Base-by-base conservation (phyloP, 2,329 filamentous ascomycete genomes). In the Beauveria australis region DNA sequence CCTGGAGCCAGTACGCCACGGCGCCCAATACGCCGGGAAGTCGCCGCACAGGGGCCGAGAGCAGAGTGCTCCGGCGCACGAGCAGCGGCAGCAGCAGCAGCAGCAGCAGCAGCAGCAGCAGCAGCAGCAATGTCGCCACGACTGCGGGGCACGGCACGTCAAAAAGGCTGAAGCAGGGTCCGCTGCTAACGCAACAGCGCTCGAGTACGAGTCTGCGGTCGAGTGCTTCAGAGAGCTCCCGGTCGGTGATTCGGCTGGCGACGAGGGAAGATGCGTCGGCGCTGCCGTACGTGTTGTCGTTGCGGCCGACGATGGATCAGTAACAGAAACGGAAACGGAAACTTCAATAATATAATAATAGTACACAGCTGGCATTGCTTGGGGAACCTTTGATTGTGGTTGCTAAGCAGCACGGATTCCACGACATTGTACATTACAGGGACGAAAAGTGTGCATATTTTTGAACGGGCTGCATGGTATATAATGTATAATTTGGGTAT, bases 1-100 rank as follows among this genome's bases (percentile, higher is more conserved):
- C 75, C 8, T 75, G 77, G 73, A 73, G 71, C 48, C 71, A 76
- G 24, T 83, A 78, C 64, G 73, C 76, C 57, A 83, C 81, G 7
- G 81, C 81, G 18, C 81, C 81, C 0, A 81, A 79, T n/a, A 83
- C 81, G 28, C 76, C 80, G 7, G 75, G 74, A 49, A 81, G 78
- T 61, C 75, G 72, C 12, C 70, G 66, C 18, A 71, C 73, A n/a
- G 51, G 33, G 8, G 73, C 66, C 6, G 60, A 67, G n/a, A 47
- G 19, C 19, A 53, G 74, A 19, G 76, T 76, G 22, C 72, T 72
- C 30, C 72, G 67, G 54, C 71, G 69, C 9, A 78, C 74, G 62
- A 66, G 67, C 49, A 71, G 69, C 60, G 22, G 22, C 22, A 22
- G 22, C 22, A 22, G 22, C 22, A 22, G 22, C 47, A 33, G 74